Conservation (phyloP, 2,329 filamentous ascomycete genomes). For the Monilinia fructicola region DNA sequence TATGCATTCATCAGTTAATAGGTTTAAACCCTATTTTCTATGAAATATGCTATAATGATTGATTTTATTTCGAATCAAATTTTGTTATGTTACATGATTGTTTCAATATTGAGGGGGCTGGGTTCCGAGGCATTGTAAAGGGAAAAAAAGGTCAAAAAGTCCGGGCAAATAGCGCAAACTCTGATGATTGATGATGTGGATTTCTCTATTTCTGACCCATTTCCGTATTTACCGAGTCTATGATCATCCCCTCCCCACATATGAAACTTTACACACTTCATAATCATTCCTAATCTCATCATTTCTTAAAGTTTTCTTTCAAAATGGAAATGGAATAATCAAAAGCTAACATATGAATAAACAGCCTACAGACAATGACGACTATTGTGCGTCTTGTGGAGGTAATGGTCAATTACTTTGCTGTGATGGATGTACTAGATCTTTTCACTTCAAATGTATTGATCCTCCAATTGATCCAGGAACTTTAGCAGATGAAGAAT, state of each 20-base stretch:
- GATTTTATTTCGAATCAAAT: background rate
- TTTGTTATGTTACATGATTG: constrained; percentile 24
- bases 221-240: constrained; percentile 38
- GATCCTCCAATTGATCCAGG: constrained; percentile 67
- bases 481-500: constrained; percentile 65
- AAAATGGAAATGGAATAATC: constrained; percentile 4
- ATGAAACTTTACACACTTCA: constrained; percentile 30
- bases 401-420: constrained; percentile 83
- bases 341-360: constrained; percentile 34
- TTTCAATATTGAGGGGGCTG: constrained; percentile 23
- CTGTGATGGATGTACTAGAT: constrained; percentile 87
- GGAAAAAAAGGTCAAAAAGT: constrained; percentile 27
- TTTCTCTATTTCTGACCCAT: constrained; percentile 25
- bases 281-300: constrained; percentile 28
- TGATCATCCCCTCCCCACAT: constrained; percentile 31
- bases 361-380: constrained; percentile 71
- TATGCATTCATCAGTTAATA: background rate
- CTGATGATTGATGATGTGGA: constrained; percentile 25
- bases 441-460: constrained; percentile 87
- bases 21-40: background rate
- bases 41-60: background rate
- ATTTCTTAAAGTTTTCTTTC: constrained; percentile 25
- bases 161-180: constrained; percentile 35
- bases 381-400: constrained; percentile 84
- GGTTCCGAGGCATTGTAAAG: constrained; percentile 23